Evolutionary conservation across 805 yeast species (phyloP).

Genomic region (Wickerhamiella cacticola): DNA sequence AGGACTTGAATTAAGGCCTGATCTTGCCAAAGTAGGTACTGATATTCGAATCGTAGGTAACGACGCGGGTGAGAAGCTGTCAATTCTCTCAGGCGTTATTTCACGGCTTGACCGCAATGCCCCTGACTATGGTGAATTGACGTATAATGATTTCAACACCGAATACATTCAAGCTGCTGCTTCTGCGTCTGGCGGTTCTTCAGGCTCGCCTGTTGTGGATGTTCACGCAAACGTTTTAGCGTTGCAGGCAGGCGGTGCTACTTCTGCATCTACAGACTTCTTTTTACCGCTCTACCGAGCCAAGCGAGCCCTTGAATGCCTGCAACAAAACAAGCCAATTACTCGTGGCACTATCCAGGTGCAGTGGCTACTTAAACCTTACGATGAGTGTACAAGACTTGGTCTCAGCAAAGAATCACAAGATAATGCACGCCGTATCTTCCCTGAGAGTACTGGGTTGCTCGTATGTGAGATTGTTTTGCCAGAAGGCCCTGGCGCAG

Average conservation of each 20-base stretch:
- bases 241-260: constrained; percentile 85
- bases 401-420: constrained; percentile 73
- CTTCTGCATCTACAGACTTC: constrained; percentile 87
- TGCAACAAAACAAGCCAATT: constrained; percentile 47
- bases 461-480: constrained; percentile 71
- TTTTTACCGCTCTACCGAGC: constrained; percentile 80
- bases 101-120: constrained; percentile 81
- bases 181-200: constrained; percentile 88
- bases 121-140: constrained; percentile 79
- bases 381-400: constrained; percentile 77
- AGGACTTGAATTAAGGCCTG: constrained; percentile 61
- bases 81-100: constrained; percentile 78
- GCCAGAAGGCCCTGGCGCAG: constrained; percentile 78
- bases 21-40: constrained; percentile 77
- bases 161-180: constrained; percentile 96
- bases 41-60: constrained; percentile 93
- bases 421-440: constrained; percentile 47
- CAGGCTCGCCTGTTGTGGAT: constrained; percentile 93
- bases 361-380: constrained; percentile 78
- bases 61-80: constrained; percentile 89
- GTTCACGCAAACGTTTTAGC: constrained; percentile 82
- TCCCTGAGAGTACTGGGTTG: constrained; percentile 68
- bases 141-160: constrained; percentile 87
- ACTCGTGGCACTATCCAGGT: constrained; percentile 88
- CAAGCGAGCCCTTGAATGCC: constrained; percentile 62